A percentile compares a stretch with the other conserved stretches of the same genome.
These are phyloP conservation scores for Malus sylvestris DNA, from an alignment of 306 rosid genomes.

Conservation along the genomic window DNA sequence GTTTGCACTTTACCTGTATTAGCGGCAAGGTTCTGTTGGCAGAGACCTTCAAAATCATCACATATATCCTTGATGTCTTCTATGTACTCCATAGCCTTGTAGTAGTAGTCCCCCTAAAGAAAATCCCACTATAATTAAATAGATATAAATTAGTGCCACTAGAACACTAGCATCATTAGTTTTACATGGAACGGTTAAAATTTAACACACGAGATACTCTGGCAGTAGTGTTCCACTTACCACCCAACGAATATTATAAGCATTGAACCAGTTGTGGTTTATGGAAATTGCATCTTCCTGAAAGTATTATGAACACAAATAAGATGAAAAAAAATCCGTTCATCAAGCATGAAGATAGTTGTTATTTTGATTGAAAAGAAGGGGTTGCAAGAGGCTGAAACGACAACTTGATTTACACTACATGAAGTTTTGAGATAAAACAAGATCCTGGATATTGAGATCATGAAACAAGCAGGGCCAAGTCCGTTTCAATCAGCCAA, in stretches of 20 bases:
- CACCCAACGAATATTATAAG: constrained; percentile 74
- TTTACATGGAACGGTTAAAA: neutral
- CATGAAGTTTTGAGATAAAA: too few relatives aligned
- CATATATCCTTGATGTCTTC: constrained; percentile 89
- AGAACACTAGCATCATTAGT: constrained; percentile 2
- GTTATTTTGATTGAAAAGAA: neutral
- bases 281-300: constrained; percentile 95
- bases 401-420: neutral
- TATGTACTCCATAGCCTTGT: constrained; percentile 83
- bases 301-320: constrained; percentile 22
- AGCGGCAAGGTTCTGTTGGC: constrained; percentile 93
- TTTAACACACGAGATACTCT: neutral
- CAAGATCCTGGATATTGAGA: too few relatives aligned
- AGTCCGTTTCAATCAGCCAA: too few relatives aligned
- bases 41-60: constrained; percentile 87
- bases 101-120: constrained; percentile 58
- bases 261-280: constrained; percentile 96
- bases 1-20: constrained; percentile 46
- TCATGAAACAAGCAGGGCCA: too few relatives aligned
- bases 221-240: constrained; percentile 33
- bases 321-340: neutral
- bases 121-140: constrained; percentile 62
- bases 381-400: neutral
- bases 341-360: neutral
- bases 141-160: constrained; percentile 14